Percentiles rank a stretch among this genome's conserved stretches.
These are phyloP conservation scores for Beauveria australis DNA, from an alignment of 2,329 filamentous ascomycete species.

Conservation along the genomic window DNA sequence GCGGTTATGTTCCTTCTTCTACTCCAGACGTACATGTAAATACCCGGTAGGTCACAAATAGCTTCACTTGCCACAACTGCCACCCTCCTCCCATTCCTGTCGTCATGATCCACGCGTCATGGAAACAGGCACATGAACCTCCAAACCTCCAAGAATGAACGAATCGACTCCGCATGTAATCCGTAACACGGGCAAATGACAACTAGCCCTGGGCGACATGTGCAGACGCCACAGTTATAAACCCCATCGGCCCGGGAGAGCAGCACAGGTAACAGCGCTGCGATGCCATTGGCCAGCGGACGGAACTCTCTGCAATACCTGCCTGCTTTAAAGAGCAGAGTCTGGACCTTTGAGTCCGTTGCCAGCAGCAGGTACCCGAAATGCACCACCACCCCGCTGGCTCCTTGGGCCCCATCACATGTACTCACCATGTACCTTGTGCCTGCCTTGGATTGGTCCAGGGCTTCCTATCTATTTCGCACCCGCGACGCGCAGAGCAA, in stretches of 20 bases:
- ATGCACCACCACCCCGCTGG: neutral
- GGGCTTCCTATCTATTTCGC: neutral
- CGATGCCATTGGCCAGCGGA: conserved; percentile 20
- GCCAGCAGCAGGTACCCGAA: neutral
- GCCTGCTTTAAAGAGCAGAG: neutral
- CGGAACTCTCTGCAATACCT: neutral
- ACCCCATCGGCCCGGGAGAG: conserved; percentile 14
- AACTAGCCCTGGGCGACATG: neutral
- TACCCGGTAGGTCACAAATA: neutral
- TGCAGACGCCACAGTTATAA: neutral
- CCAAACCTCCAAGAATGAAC: neutral
- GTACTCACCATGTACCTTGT: neutral
- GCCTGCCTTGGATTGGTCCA: neutral
- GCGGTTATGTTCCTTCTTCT: no score
- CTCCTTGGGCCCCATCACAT: neutral
- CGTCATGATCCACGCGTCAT: neutral
- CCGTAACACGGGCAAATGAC: neutral
- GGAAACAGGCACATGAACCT: neutral
- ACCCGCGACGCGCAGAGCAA: conserved; percentile 1
- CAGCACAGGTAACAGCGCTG: conserved; percentile 18
- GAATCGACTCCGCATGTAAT: neutral
- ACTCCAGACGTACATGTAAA: neutral
- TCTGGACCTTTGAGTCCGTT: no score
- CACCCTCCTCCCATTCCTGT: neutral
- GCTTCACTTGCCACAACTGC: neutral